phyloP scores from a whole-genome alignment of 2,329 filamentous ascomycete genomes.

The Lizonia empirigonia region DNA sequence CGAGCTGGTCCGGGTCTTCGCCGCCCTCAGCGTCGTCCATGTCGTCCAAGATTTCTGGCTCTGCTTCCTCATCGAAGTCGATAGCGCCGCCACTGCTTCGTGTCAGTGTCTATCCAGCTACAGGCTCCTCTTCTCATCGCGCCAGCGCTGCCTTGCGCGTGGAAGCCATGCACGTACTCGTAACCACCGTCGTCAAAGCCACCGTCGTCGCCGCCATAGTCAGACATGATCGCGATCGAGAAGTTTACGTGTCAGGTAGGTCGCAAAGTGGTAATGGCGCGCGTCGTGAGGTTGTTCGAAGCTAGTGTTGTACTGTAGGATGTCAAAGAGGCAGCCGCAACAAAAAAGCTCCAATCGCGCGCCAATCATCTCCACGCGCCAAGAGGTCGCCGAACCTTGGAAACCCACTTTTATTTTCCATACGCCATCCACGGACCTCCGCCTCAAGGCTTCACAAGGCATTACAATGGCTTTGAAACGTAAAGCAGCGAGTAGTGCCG shows the following conservation, averaged over 20 bases:
- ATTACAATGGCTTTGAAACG: conserved; percentile 39
- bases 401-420: conserved; percentile 17
- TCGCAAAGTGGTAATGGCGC: conserved; percentile 1
- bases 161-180: conserved; percentile 33
- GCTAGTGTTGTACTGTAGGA: conserved; percentile 1
- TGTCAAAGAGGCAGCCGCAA: conserved; percentile 26
- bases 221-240: conserved; percentile 48
- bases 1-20: conserved; percentile 43
- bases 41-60: conserved; percentile 67
- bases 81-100: conserved; percentile 46
- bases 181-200: conserved; percentile 39
- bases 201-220: conserved; percentile 52
- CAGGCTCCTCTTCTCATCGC: conserved; percentile 2
- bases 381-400: conserved; percentile 33
- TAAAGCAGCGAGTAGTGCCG: conserved; percentile 20
- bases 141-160: conserved; percentile 16
- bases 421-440: conserved; percentile 6
- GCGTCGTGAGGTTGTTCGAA: not conserved
- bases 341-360: conserved; percentile 26
- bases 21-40: conserved; percentile 59
- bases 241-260: not conserved
- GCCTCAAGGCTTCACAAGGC: conserved; percentile 1
- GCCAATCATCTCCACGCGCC: conserved; percentile 21
- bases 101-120: conserved; percentile 20
- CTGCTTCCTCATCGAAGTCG: conserved; percentile 65